Evolutionary conservation across 345 rosid species (phyloP).

Genomic region (Eucalyptus lansdowneana): DNA sequence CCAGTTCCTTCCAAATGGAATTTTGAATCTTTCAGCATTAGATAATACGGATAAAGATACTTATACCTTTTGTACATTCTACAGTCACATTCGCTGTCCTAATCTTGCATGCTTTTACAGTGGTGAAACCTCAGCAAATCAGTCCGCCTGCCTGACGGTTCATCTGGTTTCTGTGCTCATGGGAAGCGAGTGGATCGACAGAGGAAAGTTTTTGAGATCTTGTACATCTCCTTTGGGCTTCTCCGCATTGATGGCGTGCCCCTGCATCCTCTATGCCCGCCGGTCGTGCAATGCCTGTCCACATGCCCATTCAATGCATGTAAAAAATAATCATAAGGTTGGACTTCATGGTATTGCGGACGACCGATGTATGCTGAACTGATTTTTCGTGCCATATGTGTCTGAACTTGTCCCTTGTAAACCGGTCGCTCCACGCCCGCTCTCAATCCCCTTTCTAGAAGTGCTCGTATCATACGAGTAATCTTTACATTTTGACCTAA

Average conservation of each 20-base stretch:
- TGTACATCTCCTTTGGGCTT: not conserved
- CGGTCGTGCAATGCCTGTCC: not conserved
- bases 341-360: not conserved
- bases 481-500: no score
- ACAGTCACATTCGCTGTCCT: not conserved
- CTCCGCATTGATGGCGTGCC: not conserved
- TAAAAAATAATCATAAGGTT: not conserved
- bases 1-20: not conserved
- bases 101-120: not conserved
- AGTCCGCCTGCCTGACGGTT: conserved; percentile 13
- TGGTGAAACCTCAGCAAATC: not conserved
- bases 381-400: not conserved
- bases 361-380: not conserved
- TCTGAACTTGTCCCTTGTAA: not conserved
- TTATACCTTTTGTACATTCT: not conserved
- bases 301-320: not conserved
- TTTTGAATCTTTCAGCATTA: not conserved
- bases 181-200: not conserved
- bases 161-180: not conserved
- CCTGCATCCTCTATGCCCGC: not conserved
- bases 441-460: not conserved
- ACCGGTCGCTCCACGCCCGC: not conserved
- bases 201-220: not conserved
- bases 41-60: not conserved
- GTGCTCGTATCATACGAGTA: not conserved